Evolutionary conservation across 202 grass and related monocot genomes (phyloP).

Genomic region (Elaeis oleifera): DNA sequence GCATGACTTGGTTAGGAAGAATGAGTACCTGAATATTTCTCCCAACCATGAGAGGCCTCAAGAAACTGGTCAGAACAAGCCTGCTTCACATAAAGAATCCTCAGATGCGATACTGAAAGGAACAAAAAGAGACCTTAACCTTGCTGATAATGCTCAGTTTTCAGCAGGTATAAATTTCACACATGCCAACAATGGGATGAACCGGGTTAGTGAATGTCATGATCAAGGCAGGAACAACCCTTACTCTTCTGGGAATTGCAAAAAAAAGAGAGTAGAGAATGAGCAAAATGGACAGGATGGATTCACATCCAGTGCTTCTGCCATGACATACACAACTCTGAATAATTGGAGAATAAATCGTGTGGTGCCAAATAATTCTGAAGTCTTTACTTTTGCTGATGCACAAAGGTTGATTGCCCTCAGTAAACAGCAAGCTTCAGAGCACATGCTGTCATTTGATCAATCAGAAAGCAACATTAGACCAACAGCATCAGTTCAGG

Average conservation of each 20-base stretch:
- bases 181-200: slow-evolving; percentile 2
- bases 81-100: slow-evolving; percentile 10
- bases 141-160: slow-evolving; percentile 29
- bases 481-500: background rate
- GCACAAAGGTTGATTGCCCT: slow-evolving; percentile 33
- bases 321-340: slow-evolving; percentile 12
- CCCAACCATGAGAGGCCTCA: slow-evolving; percentile 4
- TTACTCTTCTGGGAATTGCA: slow-evolving; percentile 29
- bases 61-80: slow-evolving; percentile 16
- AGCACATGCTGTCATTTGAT: slow-evolving; percentile 6
- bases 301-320: slow-evolving; percentile 6
- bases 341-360: slow-evolving; percentile 24
- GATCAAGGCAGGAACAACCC: background rate
- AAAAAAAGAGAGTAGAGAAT: slow-evolving; percentile 45
- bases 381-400: slow-evolving; percentile 29
- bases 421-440: slow-evolving; percentile 27
- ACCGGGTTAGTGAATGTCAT: background rate
- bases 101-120: slow-evolving; percentile 18
- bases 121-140: slow-evolving; percentile 44
- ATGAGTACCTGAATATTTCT: slow-evolving; percentile 25
- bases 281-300: slow-evolving; percentile 14
- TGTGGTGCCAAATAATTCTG: slow-evolving; percentile 16
- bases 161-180: slow-evolving; percentile 29
- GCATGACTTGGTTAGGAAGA: slow-evolving; percentile 26
- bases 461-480: slow-evolving; percentile 6